phyloP scores from a whole-genome alignment of 208 protist genomes.

The Leishmania mexicana region DNA sequence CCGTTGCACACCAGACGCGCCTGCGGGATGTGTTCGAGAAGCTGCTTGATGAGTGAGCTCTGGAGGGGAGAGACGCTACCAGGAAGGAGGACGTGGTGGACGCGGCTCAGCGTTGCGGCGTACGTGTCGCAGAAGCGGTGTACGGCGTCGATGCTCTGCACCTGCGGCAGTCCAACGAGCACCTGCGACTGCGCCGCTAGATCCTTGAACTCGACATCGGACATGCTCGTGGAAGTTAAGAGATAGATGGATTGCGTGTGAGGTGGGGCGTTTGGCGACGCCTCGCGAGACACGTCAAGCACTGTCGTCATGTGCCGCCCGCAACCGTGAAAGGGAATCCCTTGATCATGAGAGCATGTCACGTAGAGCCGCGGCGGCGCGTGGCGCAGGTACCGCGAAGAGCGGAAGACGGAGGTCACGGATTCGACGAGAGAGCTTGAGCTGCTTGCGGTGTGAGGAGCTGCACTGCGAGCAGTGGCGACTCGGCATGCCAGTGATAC shows the following conservation, averaged over 20 bases:
- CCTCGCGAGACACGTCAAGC: conserved; percentile 41
- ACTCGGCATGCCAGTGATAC: neutral
- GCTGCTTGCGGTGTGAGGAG: neutral
- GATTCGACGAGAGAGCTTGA: conserved; percentile 13
- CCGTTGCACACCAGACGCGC: conserved; percentile 54
- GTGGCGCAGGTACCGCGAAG: conserved; percentile 60
- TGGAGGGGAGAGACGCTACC: conserved; percentile 47
- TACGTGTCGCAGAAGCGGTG: conserved; percentile 48
- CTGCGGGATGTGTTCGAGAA: conserved; percentile 41
- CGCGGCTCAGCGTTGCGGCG: conserved; percentile 32
- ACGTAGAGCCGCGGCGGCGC: conserved; percentile 72
- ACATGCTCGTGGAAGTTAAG: conserved; percentile 49
- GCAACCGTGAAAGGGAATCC: neutral
- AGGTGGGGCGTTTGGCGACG: conserved; percentile 17
- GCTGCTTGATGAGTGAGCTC: conserved; percentile 34
- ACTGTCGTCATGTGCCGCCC: conserved; percentile 67
- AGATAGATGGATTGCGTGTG: conserved; percentile 67
- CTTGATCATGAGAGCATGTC: conserved; percentile 46
- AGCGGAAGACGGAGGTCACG: conserved; percentile 10
- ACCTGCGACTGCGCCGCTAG: conserved; percentile 34
- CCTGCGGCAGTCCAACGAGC: conserved; percentile 61
- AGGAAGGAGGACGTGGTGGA: conserved; percentile 58
- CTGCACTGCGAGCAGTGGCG: neutral
- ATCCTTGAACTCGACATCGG: conserved; percentile 51
- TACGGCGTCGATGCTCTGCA: conserved; percentile 38